Evolutionary conservation across 1,284 basidiomycete genomes (phyloP).

Genomic region (Cutaneotrichosporon sp.): DNA sequence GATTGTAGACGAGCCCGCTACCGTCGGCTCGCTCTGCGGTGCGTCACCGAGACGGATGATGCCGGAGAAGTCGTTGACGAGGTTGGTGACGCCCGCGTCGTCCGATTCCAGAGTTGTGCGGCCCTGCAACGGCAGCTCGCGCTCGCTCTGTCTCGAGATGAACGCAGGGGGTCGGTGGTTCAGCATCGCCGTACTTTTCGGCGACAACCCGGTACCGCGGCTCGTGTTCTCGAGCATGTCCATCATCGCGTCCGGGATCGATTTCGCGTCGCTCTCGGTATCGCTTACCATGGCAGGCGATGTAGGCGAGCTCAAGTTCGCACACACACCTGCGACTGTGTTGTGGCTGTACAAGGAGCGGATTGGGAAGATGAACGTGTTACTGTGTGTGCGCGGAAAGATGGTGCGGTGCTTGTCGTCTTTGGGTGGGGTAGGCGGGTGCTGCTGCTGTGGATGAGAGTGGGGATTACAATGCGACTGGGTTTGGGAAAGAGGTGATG

Average conservation of each 20-base stretch:
- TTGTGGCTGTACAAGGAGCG: slow-evolving; percentile 36
- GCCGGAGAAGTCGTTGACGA: slow-evolving; percentile 38
- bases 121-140: background rate
- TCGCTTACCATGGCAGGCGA: too few relatives aligned
- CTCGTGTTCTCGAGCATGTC: too few relatives aligned
- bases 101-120: slow-evolving; percentile 29
- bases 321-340: background rate
- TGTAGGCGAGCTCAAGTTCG: background rate
- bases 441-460: background rate
- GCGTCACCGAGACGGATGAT: slow-evolving; percentile 39
- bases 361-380: slow-evolving; percentile 47
- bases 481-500: too few relatives aligned
- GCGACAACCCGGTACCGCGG: too few relatives aligned
- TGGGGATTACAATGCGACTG: too few relatives aligned
- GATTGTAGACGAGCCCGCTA: background rate
- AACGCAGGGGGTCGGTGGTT: background rate
- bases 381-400: slow-evolving; percentile 2
- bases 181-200: too few relatives aligned
- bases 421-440: background rate
- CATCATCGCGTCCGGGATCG: too few relatives aligned
- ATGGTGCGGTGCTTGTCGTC: background rate
- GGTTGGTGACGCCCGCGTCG: slow-evolving; percentile 29
- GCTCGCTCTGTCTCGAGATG: background rate
- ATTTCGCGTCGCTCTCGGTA: too few relatives aligned
- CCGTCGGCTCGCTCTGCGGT: background rate